Evolutionary conservation across 257 asterid genomes (phyloP).

Genomic region (Rauvolfia tetraphylla): DNA sequence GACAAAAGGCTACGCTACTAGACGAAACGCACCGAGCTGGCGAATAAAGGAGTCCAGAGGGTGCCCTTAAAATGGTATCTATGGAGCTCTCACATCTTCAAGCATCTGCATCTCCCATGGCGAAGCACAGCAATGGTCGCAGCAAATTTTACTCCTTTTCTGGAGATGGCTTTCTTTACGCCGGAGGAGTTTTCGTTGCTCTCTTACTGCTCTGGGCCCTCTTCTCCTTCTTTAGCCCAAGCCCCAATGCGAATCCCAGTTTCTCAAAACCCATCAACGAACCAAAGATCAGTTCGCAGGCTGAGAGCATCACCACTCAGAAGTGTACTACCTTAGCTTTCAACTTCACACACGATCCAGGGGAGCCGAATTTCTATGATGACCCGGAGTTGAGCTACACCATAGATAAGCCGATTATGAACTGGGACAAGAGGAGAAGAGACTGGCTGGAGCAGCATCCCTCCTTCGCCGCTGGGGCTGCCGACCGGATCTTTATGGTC

Average conservation of each 20-base stretch:
- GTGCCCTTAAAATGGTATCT: constrained; percentile 41
- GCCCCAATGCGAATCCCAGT: constrained; percentile 18
- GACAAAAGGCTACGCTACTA: constrained; percentile 17
- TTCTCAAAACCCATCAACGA: constrained; percentile 26
- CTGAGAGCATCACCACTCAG: not conserved
- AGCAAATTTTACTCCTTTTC: constrained; percentile 35
- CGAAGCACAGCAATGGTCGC: constrained; percentile 33
- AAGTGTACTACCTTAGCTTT: constrained; percentile 13
- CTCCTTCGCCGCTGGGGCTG: constrained; percentile 45
- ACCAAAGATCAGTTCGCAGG: constrained; percentile 11
- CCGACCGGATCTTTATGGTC: constrained; percentile 61
- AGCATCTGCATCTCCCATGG: constrained; percentile 34
- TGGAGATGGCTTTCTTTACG: constrained; percentile 42
- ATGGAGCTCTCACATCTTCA: constrained; percentile 34
- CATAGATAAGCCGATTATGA: constrained; percentile 47
- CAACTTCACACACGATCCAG: constrained; percentile 43
- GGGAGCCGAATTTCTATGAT: constrained; percentile 67
- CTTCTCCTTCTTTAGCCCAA: constrained; percentile 44
- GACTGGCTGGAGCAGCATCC: constrained; percentile 81
- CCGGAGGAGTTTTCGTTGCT: constrained; percentile 48
- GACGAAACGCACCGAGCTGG: constrained; percentile 35
- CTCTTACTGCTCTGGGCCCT: constrained; percentile 47
- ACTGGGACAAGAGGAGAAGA: constrained; percentile 75
- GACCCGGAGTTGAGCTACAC: constrained; percentile 62
- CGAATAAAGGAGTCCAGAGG: not conserved